These are phyloP conservation scores for Calonectria fujianensis DNA, from an alignment of 2,329 filamentous ascomycete genomes.

Conservation along the genomic window DNA sequence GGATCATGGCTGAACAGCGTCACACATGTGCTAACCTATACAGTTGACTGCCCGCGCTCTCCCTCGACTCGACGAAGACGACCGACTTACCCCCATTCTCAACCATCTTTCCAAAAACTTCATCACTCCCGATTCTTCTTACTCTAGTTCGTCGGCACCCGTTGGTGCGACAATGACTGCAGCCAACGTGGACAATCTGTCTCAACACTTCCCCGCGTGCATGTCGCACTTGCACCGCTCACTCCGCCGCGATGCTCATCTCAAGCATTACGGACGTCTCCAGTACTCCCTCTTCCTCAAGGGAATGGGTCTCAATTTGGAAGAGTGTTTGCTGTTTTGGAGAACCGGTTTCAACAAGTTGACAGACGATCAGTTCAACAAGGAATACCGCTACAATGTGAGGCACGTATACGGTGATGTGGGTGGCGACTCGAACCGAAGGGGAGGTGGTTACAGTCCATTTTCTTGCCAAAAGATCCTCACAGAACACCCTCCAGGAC, in stretches of 20 bases:
- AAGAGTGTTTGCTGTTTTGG: constrained; percentile 96
- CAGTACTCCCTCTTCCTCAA: constrained; percentile 99
- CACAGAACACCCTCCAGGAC: constrained; percentile 89
- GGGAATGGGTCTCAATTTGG: constrained; percentile 92
- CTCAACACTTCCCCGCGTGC: constrained; percentile 90
- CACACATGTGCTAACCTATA: constrained; percentile 19
- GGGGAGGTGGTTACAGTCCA: constrained; percentile 90
- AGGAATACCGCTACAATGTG: constrained; percentile 97
- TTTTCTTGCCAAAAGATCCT: constrained; percentile 97
- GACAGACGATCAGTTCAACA: constrained; percentile 96
- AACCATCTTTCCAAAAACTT: constrained; percentile 96
- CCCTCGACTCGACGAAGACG: constrained; percentile 95
- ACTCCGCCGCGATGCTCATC: constrained; percentile 89
- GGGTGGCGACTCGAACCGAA: constrained; percentile 90
- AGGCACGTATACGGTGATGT: constrained; percentile 97
- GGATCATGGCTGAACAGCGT: constrained; percentile 38
- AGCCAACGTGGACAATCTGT: constrained; percentile 85
- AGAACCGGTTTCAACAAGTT: constrained; percentile 88
- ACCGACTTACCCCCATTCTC: constrained; percentile 83
- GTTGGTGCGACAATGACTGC: constrained; percentile 85
- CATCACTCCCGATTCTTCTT: constrained; percentile 90
- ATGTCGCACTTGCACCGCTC: constrained; percentile 94
- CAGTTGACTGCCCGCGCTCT: constrained; percentile 92
- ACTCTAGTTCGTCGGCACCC: constrained; percentile 78
- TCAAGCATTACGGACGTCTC: constrained; percentile 94